Evolutionary conservation across 805 yeast genomes (phyloP).

Genomic region (Candida sonorensis): DNA sequence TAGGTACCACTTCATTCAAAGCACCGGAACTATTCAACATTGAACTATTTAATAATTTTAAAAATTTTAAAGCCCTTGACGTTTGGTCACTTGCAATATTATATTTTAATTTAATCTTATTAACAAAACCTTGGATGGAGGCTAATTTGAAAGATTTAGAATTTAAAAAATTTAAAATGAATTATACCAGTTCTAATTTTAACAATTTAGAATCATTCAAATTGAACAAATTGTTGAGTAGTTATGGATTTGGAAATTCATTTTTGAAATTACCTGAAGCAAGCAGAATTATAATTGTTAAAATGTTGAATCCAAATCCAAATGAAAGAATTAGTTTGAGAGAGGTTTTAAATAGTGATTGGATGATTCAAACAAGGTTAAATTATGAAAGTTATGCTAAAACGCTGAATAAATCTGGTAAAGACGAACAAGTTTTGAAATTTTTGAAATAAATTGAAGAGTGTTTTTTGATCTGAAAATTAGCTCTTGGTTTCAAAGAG

Average conservation of each 20-base stretch:
- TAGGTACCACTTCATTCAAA: constrained; percentile 49
- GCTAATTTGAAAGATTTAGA: constrained; percentile 28
- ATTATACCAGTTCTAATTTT: constrained; percentile 9
- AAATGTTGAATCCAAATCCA: constrained; percentile 26
- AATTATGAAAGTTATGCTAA: constrained; percentile 10
- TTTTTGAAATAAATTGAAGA: constrained; percentile 10
- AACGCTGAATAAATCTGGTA: constrained; percentile 7
- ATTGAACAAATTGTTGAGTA: constrained; percentile 9
- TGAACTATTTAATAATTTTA: no score
- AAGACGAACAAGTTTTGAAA: constrained; percentile 21
- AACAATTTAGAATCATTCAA: constrained; percentile 15
- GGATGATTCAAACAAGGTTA: constrained; percentile 26
- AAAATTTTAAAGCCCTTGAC: constrained; percentile 33
- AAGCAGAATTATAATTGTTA: constrained; percentile 12
- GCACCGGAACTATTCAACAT: constrained; percentile 46
- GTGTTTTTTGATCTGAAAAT: no score
- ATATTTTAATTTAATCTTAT: constrained; percentile 37
- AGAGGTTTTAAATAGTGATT: constrained; percentile 19
- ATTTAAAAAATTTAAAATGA: constrained; percentile 13
- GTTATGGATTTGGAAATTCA: no score
- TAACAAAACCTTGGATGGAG: constrained; percentile 42
- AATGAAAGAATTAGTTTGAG: constrained; percentile 13
- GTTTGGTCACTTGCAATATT: constrained; percentile 47
- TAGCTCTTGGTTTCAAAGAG: no score
- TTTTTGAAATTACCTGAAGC: constrained; percentile 11